Percentiles rank a stretch among this genome's conserved stretches.
These are phyloP conservation scores for Naematelia encephala DNA, from an alignment of 768 basidiomycete species.

Conservation along the genomic window DNA sequence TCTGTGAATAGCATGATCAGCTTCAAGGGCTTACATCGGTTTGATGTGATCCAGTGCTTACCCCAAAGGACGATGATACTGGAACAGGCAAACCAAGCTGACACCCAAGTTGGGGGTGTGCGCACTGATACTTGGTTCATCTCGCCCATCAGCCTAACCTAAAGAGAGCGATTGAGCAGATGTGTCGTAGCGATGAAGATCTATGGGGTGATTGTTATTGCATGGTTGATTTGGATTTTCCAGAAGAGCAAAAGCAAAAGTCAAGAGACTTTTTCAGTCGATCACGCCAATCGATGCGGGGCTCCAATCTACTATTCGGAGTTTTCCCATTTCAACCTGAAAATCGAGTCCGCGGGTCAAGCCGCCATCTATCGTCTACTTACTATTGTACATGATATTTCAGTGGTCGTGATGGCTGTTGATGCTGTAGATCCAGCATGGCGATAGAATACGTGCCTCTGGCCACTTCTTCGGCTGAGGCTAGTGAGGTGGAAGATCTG, in stretches of 20 bases:
- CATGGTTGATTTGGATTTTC: neutral
- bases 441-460: slow-evolving; percentile 2
- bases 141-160: too few species aligned
- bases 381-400: too few species aligned
- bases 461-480: slow-evolving; percentile 1
- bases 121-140: slow-evolving; percentile 4
- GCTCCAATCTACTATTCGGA: neutral
- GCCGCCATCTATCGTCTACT: too few species aligned
- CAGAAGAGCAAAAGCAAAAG: too few species aligned
- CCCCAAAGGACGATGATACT: slow-evolving; percentile 43
- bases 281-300: neutral
- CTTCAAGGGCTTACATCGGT: neutral
- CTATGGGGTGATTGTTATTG: neutral
- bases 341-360: too few species aligned
- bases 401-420: neutral
- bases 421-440: neutral
- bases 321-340: neutral
- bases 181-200: too few species aligned
- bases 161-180: too few species aligned
- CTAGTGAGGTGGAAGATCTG: neutral
- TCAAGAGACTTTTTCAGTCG: neutral
- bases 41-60: slow-evolving; percentile 9
- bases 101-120: slow-evolving; percentile 40
- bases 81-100: slow-evolving; percentile 40
- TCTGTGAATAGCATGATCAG: slow-evolving; percentile 20